A percentile compares a stretch with the other conserved stretches of the same genome.
Conservation (phyloP, 176 grass and related monocot genomes). For the Saccharum officinarum region DNA sequence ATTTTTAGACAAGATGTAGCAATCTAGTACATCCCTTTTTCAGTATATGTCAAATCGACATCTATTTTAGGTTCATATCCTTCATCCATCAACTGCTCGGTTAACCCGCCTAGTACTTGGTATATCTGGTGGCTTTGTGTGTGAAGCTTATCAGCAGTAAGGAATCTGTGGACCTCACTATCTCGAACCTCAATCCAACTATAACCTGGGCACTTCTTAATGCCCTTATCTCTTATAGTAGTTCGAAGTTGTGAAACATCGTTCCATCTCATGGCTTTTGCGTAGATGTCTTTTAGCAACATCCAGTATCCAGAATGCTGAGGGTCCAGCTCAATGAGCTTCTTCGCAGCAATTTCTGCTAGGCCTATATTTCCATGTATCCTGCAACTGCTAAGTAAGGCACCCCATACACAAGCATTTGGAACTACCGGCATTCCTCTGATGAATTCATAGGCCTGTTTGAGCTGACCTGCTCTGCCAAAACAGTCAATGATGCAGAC, state of each 20-base stretch:
- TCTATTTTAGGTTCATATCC: conserved; percentile 35
- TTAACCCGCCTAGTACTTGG: conserved; percentile 36
- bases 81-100: conserved; percentile 45
- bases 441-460: conserved; percentile 54
- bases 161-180: conserved; percentile 44
- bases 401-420: conserved; percentile 46
- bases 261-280: conserved; percentile 50
- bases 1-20: background rate
- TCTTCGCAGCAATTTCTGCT: conserved; percentile 48
- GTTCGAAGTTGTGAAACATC: conserved; percentile 49
- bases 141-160: conserved; percentile 44
- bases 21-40: background rate
- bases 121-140: conserved; percentile 38
- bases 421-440: conserved; percentile 45
- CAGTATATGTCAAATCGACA: conserved; percentile 2
- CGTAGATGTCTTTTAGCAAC: conserved; percentile 56
- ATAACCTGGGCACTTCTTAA: conserved; percentile 54
- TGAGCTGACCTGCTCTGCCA: conserved; percentile 54
- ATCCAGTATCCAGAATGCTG: conserved; percentile 57
- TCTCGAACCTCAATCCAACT: conserved; percentile 55
- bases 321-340: conserved; percentile 54
- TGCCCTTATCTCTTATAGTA: conserved; percentile 47
- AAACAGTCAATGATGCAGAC: conserved; percentile 60
- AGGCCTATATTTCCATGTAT: conserved; percentile 52
- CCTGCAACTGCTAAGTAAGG: conserved; percentile 58